phyloP scores from a whole-genome alignment of 805 yeast genomes.

The Candida bentonensis region DNA sequence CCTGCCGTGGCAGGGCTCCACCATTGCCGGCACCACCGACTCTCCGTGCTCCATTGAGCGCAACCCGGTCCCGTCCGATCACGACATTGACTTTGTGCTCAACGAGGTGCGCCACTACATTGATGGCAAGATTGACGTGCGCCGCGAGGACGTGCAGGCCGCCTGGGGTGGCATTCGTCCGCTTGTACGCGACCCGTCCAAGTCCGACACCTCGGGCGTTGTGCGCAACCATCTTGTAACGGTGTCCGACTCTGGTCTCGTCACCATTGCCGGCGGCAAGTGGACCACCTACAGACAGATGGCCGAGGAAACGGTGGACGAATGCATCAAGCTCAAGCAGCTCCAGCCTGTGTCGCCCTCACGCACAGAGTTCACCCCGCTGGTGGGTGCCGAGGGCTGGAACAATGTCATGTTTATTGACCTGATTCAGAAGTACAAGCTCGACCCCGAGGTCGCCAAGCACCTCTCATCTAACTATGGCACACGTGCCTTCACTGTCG shows the following conservation, averaged over 20 bases:
- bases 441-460: slow-evolving; percentile 61
- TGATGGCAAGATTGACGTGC: slow-evolving; percentile 59
- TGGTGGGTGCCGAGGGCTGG: slow-evolving; percentile 75
- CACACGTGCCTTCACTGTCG: slow-evolving; percentile 57
- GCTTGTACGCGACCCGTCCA: slow-evolving; percentile 61
- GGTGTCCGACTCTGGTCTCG: slow-evolving; percentile 56
- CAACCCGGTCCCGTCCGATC: slow-evolving; percentile 71
- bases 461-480: slow-evolving; percentile 85
- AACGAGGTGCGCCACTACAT: slow-evolving; percentile 81
- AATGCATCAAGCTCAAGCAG: slow-evolving; percentile 37
- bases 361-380: slow-evolving; percentile 31
- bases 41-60: slow-evolving; percentile 39
- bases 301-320: slow-evolving; percentile 88
- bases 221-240: slow-evolving; percentile 82
- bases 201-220: slow-evolving; percentile 62
- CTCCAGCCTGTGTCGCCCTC: slow-evolving; percentile 33
- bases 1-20: slow-evolving; percentile 96
- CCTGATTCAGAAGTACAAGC: slow-evolving; percentile 61
- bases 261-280: slow-evolving; percentile 92
- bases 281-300: slow-evolving; percentile 98
- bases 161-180: slow-evolving; percentile 98
- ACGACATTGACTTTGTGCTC: slow-evolving; percentile 76
- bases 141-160: slow-evolving; percentile 78
- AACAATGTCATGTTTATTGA: slow-evolving; percentile 60
- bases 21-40: slow-evolving; percentile 93